Evolutionary conservation across 2,329 filamentous ascomycete species (phyloP), one percentile per base, ranked within the genome.

Genomic region (Pseudocercospora fuligena): DNA sequence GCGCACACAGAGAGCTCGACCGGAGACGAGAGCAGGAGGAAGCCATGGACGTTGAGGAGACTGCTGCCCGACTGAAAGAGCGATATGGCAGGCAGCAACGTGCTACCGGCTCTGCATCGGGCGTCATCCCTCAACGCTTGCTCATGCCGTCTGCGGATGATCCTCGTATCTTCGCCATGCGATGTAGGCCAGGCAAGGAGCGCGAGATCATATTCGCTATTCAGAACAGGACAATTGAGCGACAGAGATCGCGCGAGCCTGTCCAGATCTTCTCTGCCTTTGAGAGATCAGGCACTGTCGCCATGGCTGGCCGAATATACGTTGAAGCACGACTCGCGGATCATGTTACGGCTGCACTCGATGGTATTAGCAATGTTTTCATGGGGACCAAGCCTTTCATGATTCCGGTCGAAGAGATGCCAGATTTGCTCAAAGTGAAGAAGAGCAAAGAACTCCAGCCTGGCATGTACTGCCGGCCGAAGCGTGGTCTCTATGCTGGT

Each of bases 331-430:
- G 91, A 72, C 88, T 92, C 69, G 91, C 95, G 77, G 92, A 92
- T 54, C 93, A 97, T 79, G 92, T 98, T 71, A 83, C 94, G 75
- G 85, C 89, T 61, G 92, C 93, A 7, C 84, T 97, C 49, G 92
- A 97, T 68, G 92, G 90, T 49, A 88, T 99, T 75, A 87, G 92
- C 68, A 93, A 97, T 76, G 91, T 97, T 43, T 99, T 97, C 78
- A 92, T 94, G 62, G 89, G 93, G 64, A 91, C 88, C 29, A 95
- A 93, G 80, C 90, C 95, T 82, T 88, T 94, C 53, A 84, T 98
- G 60, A 93, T 99, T 49, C 92, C 95, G 58, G 93, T 98, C 75
- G 97, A 97, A 79, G 95, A 99, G 80, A 97, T 97, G 90, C 94
- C 95, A 1, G 95, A 98, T 80, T 86, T 99, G n/a, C 85, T 99